Conservation (phyloP, 2,329 filamentous ascomycete species). For the Zalaria sp. region DNA sequence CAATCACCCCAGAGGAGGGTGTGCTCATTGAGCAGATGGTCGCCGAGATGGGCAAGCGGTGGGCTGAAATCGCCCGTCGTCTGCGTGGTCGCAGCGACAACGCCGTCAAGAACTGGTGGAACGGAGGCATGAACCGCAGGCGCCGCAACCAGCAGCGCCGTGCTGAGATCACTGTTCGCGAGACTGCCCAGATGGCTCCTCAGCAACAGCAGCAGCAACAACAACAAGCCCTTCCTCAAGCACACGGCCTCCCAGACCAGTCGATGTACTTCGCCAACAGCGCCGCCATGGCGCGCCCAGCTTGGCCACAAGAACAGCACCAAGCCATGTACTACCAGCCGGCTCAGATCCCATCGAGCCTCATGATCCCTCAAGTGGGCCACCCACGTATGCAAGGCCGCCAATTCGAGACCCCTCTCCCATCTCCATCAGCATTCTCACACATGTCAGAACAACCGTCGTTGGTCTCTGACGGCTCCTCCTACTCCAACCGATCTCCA, state of each 20-base stretch:
- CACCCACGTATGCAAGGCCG: constrained; percentile 13
- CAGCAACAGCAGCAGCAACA: constrained; percentile 13
- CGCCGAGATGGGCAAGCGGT: constrained; percentile 64
- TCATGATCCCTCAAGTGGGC: constrained; percentile 15
- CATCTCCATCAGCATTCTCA: constrained; percentile 48
- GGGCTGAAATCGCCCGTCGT: constrained; percentile 81
- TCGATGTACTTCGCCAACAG: constrained; percentile 8
- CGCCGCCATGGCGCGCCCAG: constrained; percentile 6
- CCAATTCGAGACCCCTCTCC: constrained; percentile 41
- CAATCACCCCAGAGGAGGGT: constrained; percentile 65
- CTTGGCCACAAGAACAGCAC: constrained; percentile 8
- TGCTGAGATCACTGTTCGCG: constrained; percentile 16
- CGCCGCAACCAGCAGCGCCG: constrained; percentile 24
- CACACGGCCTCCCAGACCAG: constrained; percentile 8
- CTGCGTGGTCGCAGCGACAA: constrained; percentile 83
- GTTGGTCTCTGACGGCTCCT: constrained; percentile 51
- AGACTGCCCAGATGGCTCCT: constrained; percentile 6
- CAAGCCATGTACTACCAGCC: constrained; percentile 4
- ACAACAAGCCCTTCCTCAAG: constrained; percentile 8
- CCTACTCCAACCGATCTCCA: constrained; percentile 30
- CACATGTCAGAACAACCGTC: constrained; percentile 56
- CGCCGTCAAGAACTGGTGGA: constrained; percentile 97
- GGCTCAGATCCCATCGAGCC: constrained; percentile 15
- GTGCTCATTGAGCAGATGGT: constrained; percentile 65
- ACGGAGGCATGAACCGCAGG: constrained; percentile 77